Evolutionary conservation across 108 stramenopile species (phyloP).

Genomic region (Tribonema minus): DNA sequence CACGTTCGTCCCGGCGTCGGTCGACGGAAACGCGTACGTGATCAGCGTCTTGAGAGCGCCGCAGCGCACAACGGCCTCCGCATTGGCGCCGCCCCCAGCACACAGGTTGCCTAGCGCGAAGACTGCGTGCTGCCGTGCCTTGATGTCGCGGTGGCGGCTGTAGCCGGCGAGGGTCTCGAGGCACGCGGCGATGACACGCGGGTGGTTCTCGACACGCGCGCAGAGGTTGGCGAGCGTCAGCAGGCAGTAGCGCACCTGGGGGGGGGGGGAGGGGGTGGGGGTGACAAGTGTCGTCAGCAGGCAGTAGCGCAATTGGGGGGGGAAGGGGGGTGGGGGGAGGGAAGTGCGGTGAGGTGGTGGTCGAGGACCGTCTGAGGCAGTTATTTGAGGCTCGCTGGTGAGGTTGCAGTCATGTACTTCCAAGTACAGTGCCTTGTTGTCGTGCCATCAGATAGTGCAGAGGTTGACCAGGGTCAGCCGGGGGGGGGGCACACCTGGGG

Average conservation of each 20-base stretch:
- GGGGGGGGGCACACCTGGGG: too few relatives aligned
- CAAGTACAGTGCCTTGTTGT: too few relatives aligned
- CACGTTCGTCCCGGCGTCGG: constrained; percentile 62
- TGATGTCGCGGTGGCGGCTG: constrained; percentile 67
- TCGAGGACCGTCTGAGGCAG: too few relatives aligned
- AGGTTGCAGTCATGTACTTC: too few relatives aligned
- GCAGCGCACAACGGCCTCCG: constrained; percentile 57
- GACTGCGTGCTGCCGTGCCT: constrained; percentile 71
- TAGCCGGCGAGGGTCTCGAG: constrained; percentile 64
- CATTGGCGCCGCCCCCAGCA: constrained; percentile 58
- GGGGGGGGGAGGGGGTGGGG: too few relatives aligned
- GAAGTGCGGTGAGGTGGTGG: too few relatives aligned
- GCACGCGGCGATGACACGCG: constrained; percentile 49
- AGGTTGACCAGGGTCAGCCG: too few relatives aligned
- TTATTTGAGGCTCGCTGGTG: too few relatives aligned
- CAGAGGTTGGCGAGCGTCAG: constrained; percentile 67
- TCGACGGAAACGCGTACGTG: constrained; percentile 68
- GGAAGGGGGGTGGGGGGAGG: too few relatives aligned
- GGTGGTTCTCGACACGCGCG: constrained; percentile 60
- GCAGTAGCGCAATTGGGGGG: too few relatives aligned
- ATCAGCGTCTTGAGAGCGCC: constrained; percentile 65
- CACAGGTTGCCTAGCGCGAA: constrained; percentile 74
- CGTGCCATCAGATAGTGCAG: too few relatives aligned
- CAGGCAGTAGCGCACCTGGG: constrained; percentile 67
- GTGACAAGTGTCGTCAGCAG: too few relatives aligned